Conservation (phyloP, 148 eudicot genomes). For the Bassia scoparia region DNA sequence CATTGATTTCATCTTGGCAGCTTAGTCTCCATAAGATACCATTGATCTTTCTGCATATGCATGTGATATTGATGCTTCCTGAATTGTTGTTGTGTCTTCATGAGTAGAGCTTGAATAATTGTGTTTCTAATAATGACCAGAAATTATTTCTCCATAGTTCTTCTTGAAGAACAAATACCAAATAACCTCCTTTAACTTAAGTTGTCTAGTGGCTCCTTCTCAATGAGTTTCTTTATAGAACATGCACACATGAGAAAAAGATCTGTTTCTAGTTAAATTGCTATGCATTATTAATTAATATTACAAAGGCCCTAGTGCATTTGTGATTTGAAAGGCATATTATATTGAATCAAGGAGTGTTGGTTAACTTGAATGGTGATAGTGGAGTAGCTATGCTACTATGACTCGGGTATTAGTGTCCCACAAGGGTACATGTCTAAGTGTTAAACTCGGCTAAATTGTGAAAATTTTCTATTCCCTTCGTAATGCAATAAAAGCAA, state of each 20-base stretch:
- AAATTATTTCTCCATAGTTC: background rate
- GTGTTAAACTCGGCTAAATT: too few species aligned
- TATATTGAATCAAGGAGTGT: background rate
- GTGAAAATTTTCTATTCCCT: too few species aligned
- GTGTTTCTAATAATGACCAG: background rate
- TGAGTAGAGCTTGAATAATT: background rate
- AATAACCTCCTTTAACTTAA: background rate
- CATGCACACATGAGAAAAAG: too few species aligned
- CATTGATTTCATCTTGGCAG: constrained; percentile 80
- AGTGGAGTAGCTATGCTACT: too few species aligned
- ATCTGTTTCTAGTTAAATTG: too few species aligned
- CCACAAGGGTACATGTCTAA: too few species aligned
- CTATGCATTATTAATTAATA: too few species aligned
- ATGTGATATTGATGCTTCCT: constrained; percentile 12
- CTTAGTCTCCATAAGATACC: constrained; percentile 24
- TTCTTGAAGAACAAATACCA: background rate
- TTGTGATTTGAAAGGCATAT: too few species aligned
- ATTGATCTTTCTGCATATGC: background rate
- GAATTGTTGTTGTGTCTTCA: background rate
- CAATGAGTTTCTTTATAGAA: background rate
- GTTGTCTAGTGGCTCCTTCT: background rate
- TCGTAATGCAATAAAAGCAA: too few species aligned
- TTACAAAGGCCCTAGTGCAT: too few species aligned
- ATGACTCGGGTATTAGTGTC: too few species aligned
- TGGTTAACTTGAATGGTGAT: background rate